These are phyloP conservation scores for Lantana camara DNA, from an alignment of 257 asterid species.

Conservation along the genomic window DNA sequence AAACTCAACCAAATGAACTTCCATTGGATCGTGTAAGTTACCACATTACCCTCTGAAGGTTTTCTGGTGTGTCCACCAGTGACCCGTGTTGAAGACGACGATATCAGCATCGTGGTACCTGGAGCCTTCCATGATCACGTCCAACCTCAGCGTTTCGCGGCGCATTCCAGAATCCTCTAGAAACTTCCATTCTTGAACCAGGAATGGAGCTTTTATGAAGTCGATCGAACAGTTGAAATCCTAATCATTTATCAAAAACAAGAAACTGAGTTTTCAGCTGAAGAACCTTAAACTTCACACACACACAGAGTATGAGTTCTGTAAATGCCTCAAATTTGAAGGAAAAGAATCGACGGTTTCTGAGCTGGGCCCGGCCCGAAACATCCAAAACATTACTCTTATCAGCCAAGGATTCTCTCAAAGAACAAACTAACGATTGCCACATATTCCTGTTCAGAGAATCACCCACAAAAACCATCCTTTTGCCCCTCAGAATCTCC, in stretches of 20 bases:
- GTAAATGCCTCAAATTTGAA: slow-evolving; percentile 48
- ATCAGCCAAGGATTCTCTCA: slow-evolving; percentile 42
- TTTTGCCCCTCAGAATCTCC: slow-evolving; percentile 53
- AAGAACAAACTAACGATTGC: slow-evolving; percentile 62
- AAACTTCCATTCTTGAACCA: slow-evolving; percentile 62
- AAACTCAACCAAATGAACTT: background rate
- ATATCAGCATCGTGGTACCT: slow-evolving; percentile 54
- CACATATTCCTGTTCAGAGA: slow-evolving; percentile 74
- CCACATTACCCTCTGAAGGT: slow-evolving; percentile 41
- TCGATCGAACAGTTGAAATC: slow-evolving; percentile 60
- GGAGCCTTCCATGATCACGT: slow-evolving; percentile 46
- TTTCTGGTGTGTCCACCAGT: slow-evolving; percentile 80
- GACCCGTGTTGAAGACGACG: slow-evolving; percentile 73
- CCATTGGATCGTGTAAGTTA: too few relatives aligned
- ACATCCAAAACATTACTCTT: slow-evolving; percentile 46
- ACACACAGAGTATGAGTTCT: background rate
- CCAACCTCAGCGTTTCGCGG: slow-evolving; percentile 58
- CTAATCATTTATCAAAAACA: slow-evolving; percentile 21
- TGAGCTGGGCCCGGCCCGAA: slow-evolving; percentile 46
- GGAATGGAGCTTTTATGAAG: slow-evolving; percentile 59
- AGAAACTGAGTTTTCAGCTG: background rate
- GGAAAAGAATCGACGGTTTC: slow-evolving; percentile 51
- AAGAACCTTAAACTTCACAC: background rate
- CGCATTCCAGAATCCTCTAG: slow-evolving; percentile 41
- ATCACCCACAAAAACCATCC: slow-evolving; percentile 69